Percentiles rank a stretch among this genome's conserved stretches.
These are phyloP conservation scores for Kalmanozyma brasiliensis DNA, from an alignment of 1,284 basidiomycete genomes.

Conservation along the genomic window DNA sequence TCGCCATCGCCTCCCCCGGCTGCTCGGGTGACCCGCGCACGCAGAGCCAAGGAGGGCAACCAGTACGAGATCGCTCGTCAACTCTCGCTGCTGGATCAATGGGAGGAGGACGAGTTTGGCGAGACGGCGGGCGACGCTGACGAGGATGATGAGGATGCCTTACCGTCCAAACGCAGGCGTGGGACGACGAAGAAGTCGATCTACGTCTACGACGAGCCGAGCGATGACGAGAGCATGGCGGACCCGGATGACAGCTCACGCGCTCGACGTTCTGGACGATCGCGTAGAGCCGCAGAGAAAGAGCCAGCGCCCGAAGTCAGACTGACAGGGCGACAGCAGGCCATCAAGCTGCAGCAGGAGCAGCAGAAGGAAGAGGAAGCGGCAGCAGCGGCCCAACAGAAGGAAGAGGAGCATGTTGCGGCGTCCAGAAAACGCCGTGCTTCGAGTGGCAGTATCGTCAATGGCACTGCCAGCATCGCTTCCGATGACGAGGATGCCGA, in stretches of 20 bases:
- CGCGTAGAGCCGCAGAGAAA: conserved; percentile 12
- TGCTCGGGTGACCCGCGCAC: conserved; percentile 20
- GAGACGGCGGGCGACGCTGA: conserved; percentile 10
- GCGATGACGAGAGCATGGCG: conserved; percentile 42
- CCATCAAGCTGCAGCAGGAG: conserved; percentile 44
- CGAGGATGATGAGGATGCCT: conserved; percentile 15
- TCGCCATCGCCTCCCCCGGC: conserved; percentile 25
- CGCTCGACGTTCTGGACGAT: conserved; percentile 13
- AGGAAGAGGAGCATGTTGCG: conserved; percentile 13
- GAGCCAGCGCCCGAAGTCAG: conserved; percentile 26
- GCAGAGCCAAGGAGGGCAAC: conserved; percentile 34
- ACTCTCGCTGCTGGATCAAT: conserved; percentile 28
- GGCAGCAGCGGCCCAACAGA: conserved; percentile 12
- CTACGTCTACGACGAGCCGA: conserved; percentile 40
- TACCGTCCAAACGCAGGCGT: conserved; percentile 14
- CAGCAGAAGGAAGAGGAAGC: conserved; percentile 40
- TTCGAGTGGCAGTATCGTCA: conserved; percentile 2
- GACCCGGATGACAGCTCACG: conserved; percentile 28
- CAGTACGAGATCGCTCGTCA: conserved; percentile 38
- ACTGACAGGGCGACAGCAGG: conserved; percentile 43
- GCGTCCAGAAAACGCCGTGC: conserved; percentile 14
- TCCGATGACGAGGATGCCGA: conserved; percentile 28
- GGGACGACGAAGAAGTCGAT: conserved; percentile 28
- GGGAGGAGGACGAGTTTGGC: conserved; percentile 42
- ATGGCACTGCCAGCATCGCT: conserved; percentile 8